phyloP scores from a whole-genome alignment of 225 moss, liverwort and hornwort species.

The Antitrichia curtipendula region DNA sequence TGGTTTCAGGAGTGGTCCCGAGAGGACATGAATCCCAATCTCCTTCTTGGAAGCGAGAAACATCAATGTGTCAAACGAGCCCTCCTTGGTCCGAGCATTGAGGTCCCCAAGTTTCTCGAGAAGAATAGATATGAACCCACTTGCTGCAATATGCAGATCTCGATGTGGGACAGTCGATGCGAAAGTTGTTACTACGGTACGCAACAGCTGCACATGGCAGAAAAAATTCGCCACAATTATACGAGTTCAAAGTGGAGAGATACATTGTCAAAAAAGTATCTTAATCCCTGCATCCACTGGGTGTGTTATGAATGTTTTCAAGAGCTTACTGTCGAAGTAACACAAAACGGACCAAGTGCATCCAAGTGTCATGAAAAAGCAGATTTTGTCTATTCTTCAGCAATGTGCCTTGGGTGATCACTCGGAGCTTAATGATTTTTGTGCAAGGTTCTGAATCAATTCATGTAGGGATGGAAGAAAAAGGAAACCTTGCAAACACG shows the following conservation, averaged over 20 bases:
- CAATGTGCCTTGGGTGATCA: background rate
- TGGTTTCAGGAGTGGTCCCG: conserved; percentile 54
- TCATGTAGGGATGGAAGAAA: background rate
- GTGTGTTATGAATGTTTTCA: background rate
- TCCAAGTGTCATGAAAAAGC: background rate
- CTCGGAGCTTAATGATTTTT: background rate
- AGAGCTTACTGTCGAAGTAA: background rate
- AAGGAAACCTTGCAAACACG: background rate
- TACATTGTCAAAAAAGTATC: background rate
- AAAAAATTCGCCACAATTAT: background rate
- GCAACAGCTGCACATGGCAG: conserved; percentile 15
- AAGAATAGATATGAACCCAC: conserved; percentile 48
- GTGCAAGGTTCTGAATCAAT: background rate
- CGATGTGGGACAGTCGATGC: conserved; percentile 35
- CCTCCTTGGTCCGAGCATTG: conserved; percentile 74
- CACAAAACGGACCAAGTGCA: background rate
- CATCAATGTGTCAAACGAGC: conserved; percentile 68
- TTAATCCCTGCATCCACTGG: background rate
- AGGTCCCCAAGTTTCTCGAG: conserved; percentile 93
- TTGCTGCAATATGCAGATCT: conserved; percentile 50
- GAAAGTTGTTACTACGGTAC: conserved; percentile 13
- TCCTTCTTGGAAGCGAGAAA: conserved; percentile 87
- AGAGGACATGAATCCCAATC: conserved; percentile 65
- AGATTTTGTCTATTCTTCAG: background rate
- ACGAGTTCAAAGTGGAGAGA: background rate